Evolutionary conservation across 192 early-diverging fungal genomes (phyloP).

Genomic region (Pilobolus umbonatus): DNA sequence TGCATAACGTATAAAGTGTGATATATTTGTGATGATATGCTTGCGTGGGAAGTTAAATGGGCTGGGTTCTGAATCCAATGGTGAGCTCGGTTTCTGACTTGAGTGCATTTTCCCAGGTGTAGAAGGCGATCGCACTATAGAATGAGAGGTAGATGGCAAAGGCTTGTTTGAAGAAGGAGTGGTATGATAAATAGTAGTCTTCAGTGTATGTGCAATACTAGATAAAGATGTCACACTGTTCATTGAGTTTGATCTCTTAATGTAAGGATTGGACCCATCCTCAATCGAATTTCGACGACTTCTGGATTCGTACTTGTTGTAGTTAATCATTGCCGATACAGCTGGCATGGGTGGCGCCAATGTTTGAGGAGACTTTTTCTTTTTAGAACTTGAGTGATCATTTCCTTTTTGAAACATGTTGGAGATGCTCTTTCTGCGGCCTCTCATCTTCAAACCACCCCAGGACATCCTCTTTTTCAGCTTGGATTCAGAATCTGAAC

Average conservation of each 20-base stretch:
- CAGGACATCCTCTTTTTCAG: conserved; percentile 13
- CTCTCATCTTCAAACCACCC: conserved; percentile 6
- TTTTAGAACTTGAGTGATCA: not conserved
- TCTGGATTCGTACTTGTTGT: not conserved
- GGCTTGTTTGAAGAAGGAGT: not conserved
- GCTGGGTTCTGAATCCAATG: conserved; percentile 31
- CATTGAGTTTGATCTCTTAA: conserved; percentile 25
- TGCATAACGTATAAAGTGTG: conserved; percentile 64
- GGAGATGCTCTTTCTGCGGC: conserved; percentile 9
- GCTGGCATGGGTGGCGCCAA: not conserved
- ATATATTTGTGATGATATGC: conserved; percentile 61
- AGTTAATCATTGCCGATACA: no score
- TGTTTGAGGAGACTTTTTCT: not conserved
- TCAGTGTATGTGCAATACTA: conserved; percentile 21
- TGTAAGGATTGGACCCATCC: not conserved
- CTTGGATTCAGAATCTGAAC: conserved; percentile 1
- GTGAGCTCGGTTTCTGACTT: not conserved
- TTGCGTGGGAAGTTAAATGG: conserved; percentile 48
- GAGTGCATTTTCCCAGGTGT: conserved; percentile 1
- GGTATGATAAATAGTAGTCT: conserved; percentile 15
- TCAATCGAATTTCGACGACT: not conserved
- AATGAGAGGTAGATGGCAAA: not conserved
- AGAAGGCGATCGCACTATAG: conserved; percentile 13
- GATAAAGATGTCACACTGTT: conserved; percentile 33
- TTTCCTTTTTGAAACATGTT: conserved; percentile 21